Percentiles rank a stretch among this genome's conserved stretches.
phyloP scores from a whole-genome alignment of 129 eudicot genomes.

The Logfia minima region DNA sequence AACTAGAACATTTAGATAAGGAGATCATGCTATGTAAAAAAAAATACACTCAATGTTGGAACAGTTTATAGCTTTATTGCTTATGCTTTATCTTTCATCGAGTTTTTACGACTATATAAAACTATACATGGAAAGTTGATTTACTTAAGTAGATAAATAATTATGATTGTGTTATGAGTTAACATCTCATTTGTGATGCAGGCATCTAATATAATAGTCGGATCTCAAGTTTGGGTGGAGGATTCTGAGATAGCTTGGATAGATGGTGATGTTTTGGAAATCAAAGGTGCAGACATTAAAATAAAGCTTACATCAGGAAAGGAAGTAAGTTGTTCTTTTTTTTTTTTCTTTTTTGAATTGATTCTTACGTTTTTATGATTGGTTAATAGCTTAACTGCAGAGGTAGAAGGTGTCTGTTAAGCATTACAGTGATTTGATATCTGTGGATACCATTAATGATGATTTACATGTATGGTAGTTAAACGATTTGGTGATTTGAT shows the following conservation, averaged over 20 bases:
- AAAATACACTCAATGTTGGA: neutral
- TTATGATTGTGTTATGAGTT: neutral
- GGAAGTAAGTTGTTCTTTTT: constrained; percentile 60
- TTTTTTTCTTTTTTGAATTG: neutral
- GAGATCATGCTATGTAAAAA: neutral
- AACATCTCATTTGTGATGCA: constrained; percentile 33
- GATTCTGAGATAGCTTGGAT: constrained; percentile 93
- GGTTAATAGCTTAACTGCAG: constrained; percentile 9
- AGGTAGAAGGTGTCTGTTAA: constrained; percentile 3
- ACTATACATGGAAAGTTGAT: neutral
- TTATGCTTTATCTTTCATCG: neutral
- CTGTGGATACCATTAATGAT: neutral
- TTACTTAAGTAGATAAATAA: neutral
- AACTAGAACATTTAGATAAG: neutral
- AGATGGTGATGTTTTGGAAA: constrained; percentile 86
- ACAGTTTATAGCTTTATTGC: neutral
- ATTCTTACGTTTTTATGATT: neutral
- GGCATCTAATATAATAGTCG: constrained; percentile 58
- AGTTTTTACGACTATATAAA: neutral
- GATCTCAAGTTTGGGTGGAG: constrained; percentile 97
- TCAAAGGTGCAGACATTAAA: constrained; percentile 60
- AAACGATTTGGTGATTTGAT: neutral
- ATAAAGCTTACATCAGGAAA: constrained; percentile 62
- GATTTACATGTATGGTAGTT: neutral
- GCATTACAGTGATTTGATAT: neutral